A percentile compares a stretch with the other conserved stretches of the same genome.
Conservation (phyloP, 2,329 filamentous ascomycete genomes). For the Chaetomium sp. region DNA sequence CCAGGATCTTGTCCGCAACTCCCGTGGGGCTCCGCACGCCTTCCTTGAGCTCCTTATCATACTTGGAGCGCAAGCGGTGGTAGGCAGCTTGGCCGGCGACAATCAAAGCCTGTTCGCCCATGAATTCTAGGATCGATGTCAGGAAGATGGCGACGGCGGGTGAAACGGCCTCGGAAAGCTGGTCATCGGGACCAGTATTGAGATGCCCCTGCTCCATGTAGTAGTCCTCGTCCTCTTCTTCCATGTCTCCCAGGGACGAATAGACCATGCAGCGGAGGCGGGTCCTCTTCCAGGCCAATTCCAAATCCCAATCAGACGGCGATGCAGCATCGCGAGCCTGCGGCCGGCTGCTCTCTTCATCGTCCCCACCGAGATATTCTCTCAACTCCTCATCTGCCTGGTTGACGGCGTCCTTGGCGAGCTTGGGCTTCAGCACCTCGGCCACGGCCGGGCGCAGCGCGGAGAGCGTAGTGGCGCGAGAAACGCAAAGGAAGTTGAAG, state of each 20-base stretch:
- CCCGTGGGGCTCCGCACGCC: constrained; percentile 50
- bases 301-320: constrained; percentile 77
- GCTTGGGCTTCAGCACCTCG: constrained; percentile 84
- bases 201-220: constrained; percentile 81
- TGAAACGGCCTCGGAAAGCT: constrained; percentile 71
- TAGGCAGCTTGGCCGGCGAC: constrained; percentile 84
- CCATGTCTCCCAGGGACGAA: constrained; percentile 92
- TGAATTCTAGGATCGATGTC: constrained; percentile 89
- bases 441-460: constrained; percentile 78
- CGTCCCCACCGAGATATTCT: constrained; percentile 80
- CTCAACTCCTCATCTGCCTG: constrained; percentile 56
- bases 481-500: constrained; percentile 81
- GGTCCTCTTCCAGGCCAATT: constrained; percentile 91
- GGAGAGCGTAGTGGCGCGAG: constrained; percentile 75
- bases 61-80: constrained; percentile 62
- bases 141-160: constrained; percentile 94
- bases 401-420: constrained; percentile 67
- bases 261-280: constrained; percentile 97
- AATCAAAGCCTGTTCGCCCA: constrained; percentile 89
- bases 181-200: constrained; percentile 58
- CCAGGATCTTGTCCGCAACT: constrained; percentile 68
- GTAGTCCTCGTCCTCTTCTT: constrained; percentile 94
- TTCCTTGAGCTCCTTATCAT: constrained; percentile 61
- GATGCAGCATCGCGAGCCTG: constrained; percentile 55
- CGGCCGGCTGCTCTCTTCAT: constrained; percentile 69